phyloP scores from a whole-genome alignment of 1,284 basidiomycete genomes.

The Apiotrichum laibachii region DNA sequence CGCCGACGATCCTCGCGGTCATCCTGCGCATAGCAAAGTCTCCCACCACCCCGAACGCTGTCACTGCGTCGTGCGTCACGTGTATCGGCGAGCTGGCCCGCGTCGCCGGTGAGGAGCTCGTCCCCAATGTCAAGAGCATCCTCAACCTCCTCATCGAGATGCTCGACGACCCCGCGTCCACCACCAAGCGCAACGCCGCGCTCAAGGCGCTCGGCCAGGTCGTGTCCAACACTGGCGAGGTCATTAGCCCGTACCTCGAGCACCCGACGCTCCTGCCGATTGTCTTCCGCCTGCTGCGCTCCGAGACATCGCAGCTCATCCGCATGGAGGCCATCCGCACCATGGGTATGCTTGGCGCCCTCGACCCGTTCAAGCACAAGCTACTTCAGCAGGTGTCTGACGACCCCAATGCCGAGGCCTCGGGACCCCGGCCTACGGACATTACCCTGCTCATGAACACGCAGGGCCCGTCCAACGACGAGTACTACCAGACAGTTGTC shows the following conservation, averaged over 20 bases:
- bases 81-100: conserved; percentile 92
- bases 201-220: conserved; percentile 91
- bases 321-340: conserved; percentile 88
- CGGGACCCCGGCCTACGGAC: conserved; percentile 56
- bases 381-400: conserved; percentile 71
- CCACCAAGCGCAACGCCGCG: conserved; percentile 83
- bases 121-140: conserved; percentile 76
- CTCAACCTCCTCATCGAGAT: conserved; percentile 88
- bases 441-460: conserved; percentile 59
- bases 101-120: conserved; percentile 89
- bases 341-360: conserved; percentile 92
- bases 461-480: conserved; percentile 68
- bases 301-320: conserved; percentile 72
- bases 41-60: conserved; percentile 76
- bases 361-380: conserved; percentile 94
- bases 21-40: conserved; percentile 75
- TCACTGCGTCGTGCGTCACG: conserved; percentile 88
- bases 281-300: conserved; percentile 80
- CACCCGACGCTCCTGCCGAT: conserved; percentile 87
- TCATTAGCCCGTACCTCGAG: conserved; percentile 85
- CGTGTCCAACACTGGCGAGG: conserved; percentile 92
- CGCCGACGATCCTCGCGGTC: conserved; percentile 90
- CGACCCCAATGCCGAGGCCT: conserved; percentile 60
- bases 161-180: conserved; percentile 76
- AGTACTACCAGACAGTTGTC: conserved; percentile 97